phyloP scores from a whole-genome alignment of 371 early-diverging fungal genomes.

The Mortierella sp. region DNA sequence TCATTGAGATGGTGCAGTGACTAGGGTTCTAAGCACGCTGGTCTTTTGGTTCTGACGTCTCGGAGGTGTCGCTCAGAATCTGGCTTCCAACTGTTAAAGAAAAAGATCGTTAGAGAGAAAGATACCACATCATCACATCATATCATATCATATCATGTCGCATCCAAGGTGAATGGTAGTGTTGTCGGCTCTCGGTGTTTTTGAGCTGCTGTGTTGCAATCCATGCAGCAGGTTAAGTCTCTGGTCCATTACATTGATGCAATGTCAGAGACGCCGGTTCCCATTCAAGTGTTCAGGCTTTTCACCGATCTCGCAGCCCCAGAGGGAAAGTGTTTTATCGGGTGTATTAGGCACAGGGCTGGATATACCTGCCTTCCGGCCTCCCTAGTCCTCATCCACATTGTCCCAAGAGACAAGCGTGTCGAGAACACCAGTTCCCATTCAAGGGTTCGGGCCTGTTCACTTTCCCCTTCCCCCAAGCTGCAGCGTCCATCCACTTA shows the following conservation, averaged over 20 bases:
- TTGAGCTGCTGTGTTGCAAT: slow-evolving; percentile 27
- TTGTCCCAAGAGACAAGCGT: slow-evolving; percentile 1
- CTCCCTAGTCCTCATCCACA: slow-evolving; percentile 21
- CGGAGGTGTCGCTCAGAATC: slow-evolving; percentile 63
- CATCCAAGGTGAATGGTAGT: slow-evolving; percentile 2
- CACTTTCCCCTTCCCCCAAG: slow-evolving; percentile 13
- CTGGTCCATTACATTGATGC: slow-evolving; percentile 5
- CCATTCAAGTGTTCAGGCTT: slow-evolving; percentile 18
- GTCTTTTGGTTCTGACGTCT: slow-evolving; percentile 16
- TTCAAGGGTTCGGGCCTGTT: slow-evolving; percentile 22
- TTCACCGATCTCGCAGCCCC: slow-evolving; percentile 16
- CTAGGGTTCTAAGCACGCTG: slow-evolving; percentile 18
- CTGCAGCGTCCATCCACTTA: too few relatives aligned
- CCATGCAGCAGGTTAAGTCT: slow-evolving; percentile 28
- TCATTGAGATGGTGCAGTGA: slow-evolving; percentile 20
- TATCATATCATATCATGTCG: too few relatives aligned
- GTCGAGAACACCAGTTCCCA: slow-evolving; percentile 22
- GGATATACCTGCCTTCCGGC: slow-evolving; percentile 3
- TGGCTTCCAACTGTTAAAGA: too few relatives aligned
- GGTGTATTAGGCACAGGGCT: slow-evolving; percentile 22
- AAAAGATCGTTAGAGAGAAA: too few relatives aligned
- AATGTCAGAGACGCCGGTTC: slow-evolving; percentile 22
- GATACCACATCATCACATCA: too few relatives aligned
- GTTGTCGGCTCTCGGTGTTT: slow-evolving; percentile 2
- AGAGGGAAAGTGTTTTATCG: slow-evolving; percentile 27